Evolutionary conservation across 1,284 basidiomycete genomes (phyloP).

Genomic region (Coriolopsis trogii): DNA sequence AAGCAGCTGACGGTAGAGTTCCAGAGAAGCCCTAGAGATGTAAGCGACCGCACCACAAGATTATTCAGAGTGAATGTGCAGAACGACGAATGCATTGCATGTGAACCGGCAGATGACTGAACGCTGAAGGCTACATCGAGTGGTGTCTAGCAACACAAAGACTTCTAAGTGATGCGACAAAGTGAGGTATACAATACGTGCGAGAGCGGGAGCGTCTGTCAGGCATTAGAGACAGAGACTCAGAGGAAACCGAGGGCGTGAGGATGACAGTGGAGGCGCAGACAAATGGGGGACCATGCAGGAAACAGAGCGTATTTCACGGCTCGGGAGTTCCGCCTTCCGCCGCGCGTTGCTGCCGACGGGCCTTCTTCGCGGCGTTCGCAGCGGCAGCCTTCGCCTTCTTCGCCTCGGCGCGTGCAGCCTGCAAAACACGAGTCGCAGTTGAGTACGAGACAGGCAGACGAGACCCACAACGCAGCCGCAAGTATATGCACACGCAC

Average conservation of each 20-base stretch:
- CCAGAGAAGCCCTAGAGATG: too few relatives aligned
- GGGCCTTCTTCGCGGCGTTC: constrained; percentile 96
- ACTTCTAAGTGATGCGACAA: constrained; percentile 23
- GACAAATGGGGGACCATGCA: not conserved
- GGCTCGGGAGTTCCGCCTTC: constrained; percentile 25
- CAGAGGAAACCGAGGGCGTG: not conserved
- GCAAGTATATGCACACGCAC: constrained; percentile 35
- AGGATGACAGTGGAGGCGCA: not conserved
- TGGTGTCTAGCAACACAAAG: constrained; percentile 14
- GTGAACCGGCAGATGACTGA: too few relatives aligned
- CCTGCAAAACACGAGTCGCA: constrained; percentile 36
- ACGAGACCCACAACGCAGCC: too few relatives aligned
- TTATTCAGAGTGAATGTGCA: too few relatives aligned
- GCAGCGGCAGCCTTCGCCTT: constrained; percentile 84
- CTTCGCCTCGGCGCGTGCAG: constrained; percentile 78
- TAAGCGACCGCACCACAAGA: too few relatives aligned
- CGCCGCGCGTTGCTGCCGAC: constrained; percentile 54
- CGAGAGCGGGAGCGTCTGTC: constrained; percentile 15
- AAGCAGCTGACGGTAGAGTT: too few relatives aligned
- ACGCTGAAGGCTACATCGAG: constrained; percentile 17
- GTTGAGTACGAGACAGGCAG: constrained; percentile 1
- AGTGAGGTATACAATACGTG: constrained; percentile 24
- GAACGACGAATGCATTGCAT: constrained; percentile 3
- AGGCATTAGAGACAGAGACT: not conserved
- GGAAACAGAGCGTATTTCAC: not conserved